These are phyloP conservation scores for Fusarium scirpi DNA, from an alignment of 2,329 filamentous ascomycete species.

Conservation along the genomic window DNA sequence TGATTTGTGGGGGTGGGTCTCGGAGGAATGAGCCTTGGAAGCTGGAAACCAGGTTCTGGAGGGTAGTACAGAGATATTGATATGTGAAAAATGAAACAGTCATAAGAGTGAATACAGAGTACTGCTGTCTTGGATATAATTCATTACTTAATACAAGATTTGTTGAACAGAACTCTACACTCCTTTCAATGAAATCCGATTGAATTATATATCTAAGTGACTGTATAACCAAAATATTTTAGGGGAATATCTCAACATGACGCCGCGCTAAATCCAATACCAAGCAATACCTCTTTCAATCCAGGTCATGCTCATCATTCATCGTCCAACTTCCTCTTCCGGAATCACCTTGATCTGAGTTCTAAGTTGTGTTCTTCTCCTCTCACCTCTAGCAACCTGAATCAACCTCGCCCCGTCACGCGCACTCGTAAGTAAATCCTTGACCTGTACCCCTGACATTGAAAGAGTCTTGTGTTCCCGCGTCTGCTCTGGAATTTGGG, in stretches of 20 bases:
- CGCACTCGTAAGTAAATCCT: conserved; percentile 43
- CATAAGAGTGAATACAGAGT: not conserved
- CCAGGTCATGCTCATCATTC: not conserved
- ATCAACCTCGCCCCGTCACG: conserved; percentile 40
- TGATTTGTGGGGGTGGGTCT: conserved; percentile 41
- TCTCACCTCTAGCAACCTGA: conserved; percentile 47
- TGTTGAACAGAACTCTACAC: not conserved
- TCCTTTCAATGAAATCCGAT: not conserved
- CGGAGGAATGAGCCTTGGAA: conserved; percentile 4
- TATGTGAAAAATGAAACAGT: not conserved
- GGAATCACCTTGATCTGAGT: conserved; percentile 53
- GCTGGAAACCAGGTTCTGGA: not conserved
- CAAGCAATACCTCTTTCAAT: conserved; percentile 1
- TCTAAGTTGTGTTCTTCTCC: conserved; percentile 52
- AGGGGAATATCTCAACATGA: conserved; percentile 31
- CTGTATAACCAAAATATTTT: conserved; percentile 7
- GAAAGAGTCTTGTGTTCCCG: conserved; percentile 26
- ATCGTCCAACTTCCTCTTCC: conserved; percentile 36
- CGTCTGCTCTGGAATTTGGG: conserved; percentile 10
- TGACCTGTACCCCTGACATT: conserved; percentile 44
- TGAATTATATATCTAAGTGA: not conserved
- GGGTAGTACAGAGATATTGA: not conserved
- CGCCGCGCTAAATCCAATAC: conserved; percentile 39
- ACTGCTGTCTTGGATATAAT: not conserved
- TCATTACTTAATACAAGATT: not conserved